These are phyloP conservation scores for Botrytis sinoallii DNA, from an alignment of 2,329 filamentous ascomycete species.

Conservation along the genomic window DNA sequence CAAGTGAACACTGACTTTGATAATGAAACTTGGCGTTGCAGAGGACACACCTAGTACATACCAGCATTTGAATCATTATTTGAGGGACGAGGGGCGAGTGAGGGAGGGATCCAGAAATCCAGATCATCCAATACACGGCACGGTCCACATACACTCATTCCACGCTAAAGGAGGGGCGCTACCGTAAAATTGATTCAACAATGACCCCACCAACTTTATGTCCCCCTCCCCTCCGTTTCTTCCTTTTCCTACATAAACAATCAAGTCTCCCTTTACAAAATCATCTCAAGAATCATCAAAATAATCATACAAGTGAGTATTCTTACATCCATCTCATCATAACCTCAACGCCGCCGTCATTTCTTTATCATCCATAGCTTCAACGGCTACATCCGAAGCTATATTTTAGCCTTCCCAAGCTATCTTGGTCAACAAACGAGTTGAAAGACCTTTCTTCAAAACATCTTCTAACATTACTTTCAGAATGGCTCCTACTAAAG, in stretches of 20 bases:
- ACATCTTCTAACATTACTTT: slow-evolving; percentile 23
- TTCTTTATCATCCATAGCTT: not conserved
- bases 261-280: slow-evolving; percentile 9
- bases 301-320: slow-evolving; percentile 26
- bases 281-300: slow-evolving; percentile 19
- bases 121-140: not conserved
- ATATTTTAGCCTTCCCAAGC: slow-evolving; percentile 1
- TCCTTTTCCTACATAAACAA: slow-evolving; percentile 26
- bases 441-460: not conserved
- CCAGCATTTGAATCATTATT: not conserved
- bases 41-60: not conserved
- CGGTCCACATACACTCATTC: slow-evolving; percentile 6
- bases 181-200: slow-evolving; percentile 19
- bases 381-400: slow-evolving; percentile 6
- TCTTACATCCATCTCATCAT: not conserved
- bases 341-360: not conserved
- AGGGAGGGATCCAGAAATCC: not conserved
- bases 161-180: slow-evolving; percentile 20
- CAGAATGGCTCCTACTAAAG: slow-evolving; percentile 61
- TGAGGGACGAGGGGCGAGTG: not conserved
- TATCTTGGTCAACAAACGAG: slow-evolving; percentile 23
- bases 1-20: not conserved
- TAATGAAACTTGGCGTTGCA: not conserved
- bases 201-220: slow-evolving; percentile 23
- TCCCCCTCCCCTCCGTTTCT: slow-evolving; percentile 19